phyloP scores from a whole-genome alignment of 768 basidiomycete species.

The Melanogaster broomeanus region DNA sequence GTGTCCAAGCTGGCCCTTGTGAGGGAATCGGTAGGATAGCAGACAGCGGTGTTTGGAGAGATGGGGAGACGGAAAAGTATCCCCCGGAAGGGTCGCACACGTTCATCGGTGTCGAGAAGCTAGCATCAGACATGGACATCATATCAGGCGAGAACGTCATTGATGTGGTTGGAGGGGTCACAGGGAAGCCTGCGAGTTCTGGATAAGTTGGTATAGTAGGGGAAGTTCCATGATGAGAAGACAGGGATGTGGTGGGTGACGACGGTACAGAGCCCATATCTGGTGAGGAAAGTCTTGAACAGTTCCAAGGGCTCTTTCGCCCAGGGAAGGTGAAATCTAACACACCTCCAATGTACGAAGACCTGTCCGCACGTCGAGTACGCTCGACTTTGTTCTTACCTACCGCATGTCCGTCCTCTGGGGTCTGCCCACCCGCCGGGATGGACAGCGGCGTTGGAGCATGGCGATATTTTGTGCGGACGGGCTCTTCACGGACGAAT shows the following conservation, averaged over 20 bases:
- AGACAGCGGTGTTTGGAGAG: constrained; percentile 11
- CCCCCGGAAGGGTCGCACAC: constrained; percentile 13
- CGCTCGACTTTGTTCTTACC: constrained; percentile 27
- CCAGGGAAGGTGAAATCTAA: constrained; percentile 36
- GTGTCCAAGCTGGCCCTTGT: constrained; percentile 19
- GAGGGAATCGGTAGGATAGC: constrained; percentile 10
- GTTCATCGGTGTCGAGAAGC: constrained; percentile 7
- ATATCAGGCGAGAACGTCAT: constrained; percentile 8
- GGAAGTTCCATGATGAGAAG: constrained; percentile 20
- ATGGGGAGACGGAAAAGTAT: constrained; percentile 15
- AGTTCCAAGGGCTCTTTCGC: constrained; percentile 27
- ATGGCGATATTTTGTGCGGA: constrained; percentile 35
- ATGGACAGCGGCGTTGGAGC: constrained; percentile 34
- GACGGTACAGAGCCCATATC: constrained; percentile 25
- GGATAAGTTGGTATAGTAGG: constrained; percentile 24
- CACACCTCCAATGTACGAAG: constrained; percentile 7
- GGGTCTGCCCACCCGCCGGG: constrained; percentile 19
- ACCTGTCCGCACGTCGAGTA: constrained; percentile 23
- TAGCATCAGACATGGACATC: constrained; percentile 12
- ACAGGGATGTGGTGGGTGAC: constrained; percentile 22
- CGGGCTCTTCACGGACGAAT: constrained; percentile 55
- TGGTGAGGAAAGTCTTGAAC: constrained; percentile 9
- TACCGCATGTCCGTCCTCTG: constrained; percentile 19
- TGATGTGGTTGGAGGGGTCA: constrained; percentile 9
- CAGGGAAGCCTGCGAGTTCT: constrained; percentile 18